Percentiles rank a stretch among this genome's conserved stretches.
phyloP scores from a whole-genome alignment of 2,329 filamentous ascomycete species.

The Trichoderma brevicompactum region DNA sequence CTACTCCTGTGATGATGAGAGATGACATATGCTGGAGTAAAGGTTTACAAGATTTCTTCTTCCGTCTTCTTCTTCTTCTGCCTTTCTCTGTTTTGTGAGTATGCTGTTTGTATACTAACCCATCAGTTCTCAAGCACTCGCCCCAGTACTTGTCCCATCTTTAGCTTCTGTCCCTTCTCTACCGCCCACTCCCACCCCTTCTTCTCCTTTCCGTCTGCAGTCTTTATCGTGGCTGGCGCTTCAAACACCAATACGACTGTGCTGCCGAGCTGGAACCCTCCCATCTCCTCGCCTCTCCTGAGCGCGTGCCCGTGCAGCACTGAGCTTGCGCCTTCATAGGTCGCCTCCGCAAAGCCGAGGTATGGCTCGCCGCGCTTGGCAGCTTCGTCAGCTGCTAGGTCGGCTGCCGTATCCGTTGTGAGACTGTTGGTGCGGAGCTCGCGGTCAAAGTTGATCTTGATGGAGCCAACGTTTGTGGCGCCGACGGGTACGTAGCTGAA shows the following conservation, averaged over 20 bases:
- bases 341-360: constrained; percentile 90
- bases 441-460: constrained; percentile 94
- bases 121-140: constrained; percentile 53
- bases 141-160: constrained; percentile 86
- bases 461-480: constrained; percentile 95
- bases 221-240: constrained; percentile 70
- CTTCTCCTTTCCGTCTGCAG: constrained; percentile 56
- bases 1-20: neutral
- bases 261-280: constrained; percentile 93
- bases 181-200: constrained; percentile 85
- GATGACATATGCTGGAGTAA: constrained; percentile 18
- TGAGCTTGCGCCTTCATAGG: constrained; percentile 76
- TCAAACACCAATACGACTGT: constrained; percentile 97
- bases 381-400: constrained; percentile 81
- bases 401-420: constrained; percentile 88
- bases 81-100: neutral
- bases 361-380: constrained; percentile 77
- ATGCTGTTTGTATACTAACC: neutral
- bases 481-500: constrained; percentile 96
- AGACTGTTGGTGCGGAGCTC: constrained; percentile 93
- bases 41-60: constrained; percentile 12
- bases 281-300: constrained; percentile 92
- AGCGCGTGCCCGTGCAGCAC: constrained; percentile 84
- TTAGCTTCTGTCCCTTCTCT: constrained; percentile 83
- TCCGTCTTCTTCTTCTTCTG: constrained; percentile 34